A percentile compares a stretch with the other conserved stretches of the same genome.
Conservation (phyloP, 1,284 basidiomycete species). For the Laetiporus sulphureus region DNA sequence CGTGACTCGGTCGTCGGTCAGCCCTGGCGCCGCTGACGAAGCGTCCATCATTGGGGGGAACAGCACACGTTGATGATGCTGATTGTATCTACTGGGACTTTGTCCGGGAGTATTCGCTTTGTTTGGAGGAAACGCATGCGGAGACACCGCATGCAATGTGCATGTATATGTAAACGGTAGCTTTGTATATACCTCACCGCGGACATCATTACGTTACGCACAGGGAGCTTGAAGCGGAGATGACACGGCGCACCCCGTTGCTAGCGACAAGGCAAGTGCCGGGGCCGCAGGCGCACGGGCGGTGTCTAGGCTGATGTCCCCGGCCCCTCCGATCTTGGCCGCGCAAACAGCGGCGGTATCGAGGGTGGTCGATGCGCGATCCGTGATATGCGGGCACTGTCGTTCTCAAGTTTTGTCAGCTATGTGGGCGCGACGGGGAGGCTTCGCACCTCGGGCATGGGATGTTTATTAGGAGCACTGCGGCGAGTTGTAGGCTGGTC, state of each 20-base stretch:
- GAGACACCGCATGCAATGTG: no score
- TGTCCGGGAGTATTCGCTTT: no score
- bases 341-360: neutral
- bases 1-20: no score
- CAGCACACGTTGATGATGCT: no score
- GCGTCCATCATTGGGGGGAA: no score
- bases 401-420: constrained; percentile 1
- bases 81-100: no score
- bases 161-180: constrained; percentile 1
- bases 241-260: constrained; percentile 5
- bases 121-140: no score
- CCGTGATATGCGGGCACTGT: neutral
- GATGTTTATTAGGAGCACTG: neutral
- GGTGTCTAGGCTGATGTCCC: constrained; percentile 5
- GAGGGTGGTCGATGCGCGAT: constrained; percentile 2
- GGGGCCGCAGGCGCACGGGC: constrained; percentile 3
- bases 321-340: constrained; percentile 1
- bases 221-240: constrained; percentile 5
- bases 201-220: constrained; percentile 9
- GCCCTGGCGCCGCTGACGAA: no score
- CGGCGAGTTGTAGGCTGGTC: neutral
- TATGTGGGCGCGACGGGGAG: constrained; percentile 1
- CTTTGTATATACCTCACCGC: neutral
- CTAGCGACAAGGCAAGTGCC: constrained; percentile 6
- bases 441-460: constrained; percentile 2